These are phyloP conservation scores for Rhodamnia rubescens DNA, from an alignment of 345 rosid genomes.

Conservation along the genomic window DNA sequence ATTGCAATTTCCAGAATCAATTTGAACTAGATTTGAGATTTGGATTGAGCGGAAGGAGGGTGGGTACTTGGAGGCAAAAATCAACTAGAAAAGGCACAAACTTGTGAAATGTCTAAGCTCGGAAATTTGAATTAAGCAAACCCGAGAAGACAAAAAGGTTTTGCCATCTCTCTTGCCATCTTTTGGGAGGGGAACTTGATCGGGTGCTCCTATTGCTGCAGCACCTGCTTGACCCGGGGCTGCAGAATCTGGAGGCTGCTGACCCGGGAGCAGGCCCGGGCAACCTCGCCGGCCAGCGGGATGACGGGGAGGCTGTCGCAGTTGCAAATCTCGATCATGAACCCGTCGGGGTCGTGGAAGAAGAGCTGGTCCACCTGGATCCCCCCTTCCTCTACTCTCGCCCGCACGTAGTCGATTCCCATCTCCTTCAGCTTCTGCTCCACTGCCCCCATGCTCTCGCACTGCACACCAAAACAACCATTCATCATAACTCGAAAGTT, in stretches of 20 bases:
- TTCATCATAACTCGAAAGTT: background rate
- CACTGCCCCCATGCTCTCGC: slow-evolving; percentile 73
- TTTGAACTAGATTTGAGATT: background rate
- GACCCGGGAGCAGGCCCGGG: slow-evolving; percentile 40
- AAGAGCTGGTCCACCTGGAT: slow-evolving; percentile 72
- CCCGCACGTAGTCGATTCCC: slow-evolving; percentile 43
- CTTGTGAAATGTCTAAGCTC: background rate
- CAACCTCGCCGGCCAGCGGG: slow-evolving; percentile 46
- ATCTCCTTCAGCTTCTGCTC: slow-evolving; percentile 66
- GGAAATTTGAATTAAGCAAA: background rate
- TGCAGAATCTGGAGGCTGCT: slow-evolving; percentile 19
- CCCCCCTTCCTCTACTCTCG: slow-evolving; percentile 73
- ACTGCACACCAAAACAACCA: slow-evolving; percentile 14
- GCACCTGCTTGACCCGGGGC: slow-evolving; percentile 10
- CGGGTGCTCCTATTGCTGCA: slow-evolving; percentile 14
- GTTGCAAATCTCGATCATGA: slow-evolving; percentile 90
- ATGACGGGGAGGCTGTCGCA: slow-evolving; percentile 72
- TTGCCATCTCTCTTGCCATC: no score
- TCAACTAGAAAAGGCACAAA: background rate
- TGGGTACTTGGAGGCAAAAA: background rate
- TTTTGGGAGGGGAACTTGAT: background rate
- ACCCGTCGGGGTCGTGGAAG: slow-evolving; percentile 89
- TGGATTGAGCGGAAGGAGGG: background rate
- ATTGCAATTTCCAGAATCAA: background rate
- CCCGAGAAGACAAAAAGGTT: background rate